Conservation (phyloP, 2,329 filamentous ascomycete species). For the Fusarium chaquense region DNA sequence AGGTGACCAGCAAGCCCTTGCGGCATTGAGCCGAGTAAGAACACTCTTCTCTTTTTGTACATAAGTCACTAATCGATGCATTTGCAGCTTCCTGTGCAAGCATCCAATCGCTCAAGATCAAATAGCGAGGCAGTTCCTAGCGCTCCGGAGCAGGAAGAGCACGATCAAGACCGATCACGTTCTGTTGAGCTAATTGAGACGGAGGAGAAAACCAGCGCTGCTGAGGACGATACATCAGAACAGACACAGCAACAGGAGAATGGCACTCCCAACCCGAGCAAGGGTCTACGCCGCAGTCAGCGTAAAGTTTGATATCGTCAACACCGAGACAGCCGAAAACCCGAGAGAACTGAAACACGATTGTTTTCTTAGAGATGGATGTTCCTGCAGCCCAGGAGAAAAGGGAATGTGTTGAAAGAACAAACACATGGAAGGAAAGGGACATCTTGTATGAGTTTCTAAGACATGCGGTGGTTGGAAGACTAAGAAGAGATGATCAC, state of each 20-base stretch:
- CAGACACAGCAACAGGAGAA: conserved; percentile 8
- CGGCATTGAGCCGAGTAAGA: background rate
- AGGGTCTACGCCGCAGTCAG: background rate
- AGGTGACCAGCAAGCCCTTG: background rate
- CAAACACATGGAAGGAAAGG: background rate
- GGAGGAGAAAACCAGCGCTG: background rate
- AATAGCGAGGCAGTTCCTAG: conserved; percentile 1
- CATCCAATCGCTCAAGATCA: conserved; percentile 8
- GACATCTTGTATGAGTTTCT: background rate
- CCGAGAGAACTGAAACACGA: background rate
- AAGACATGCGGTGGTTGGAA: background rate
- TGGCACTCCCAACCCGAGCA: conserved; percentile 3
- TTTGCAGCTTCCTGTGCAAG: conserved; percentile 1
- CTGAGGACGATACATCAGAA: background rate
- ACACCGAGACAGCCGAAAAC: background rate
- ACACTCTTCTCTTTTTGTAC: too few species aligned
- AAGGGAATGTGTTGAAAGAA: background rate
- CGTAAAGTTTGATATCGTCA: background rate
- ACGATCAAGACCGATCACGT: background rate
- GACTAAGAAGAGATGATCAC: background rate
- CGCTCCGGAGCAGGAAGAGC: conserved; percentile 1
- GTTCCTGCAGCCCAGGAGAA: background rate
- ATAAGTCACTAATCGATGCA: background rate
- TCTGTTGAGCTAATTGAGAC: conserved; percentile 16
- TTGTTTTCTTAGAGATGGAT: background rate